Conservation (phyloP, 176 grass and related monocot genomes). For the Lolium multiflorum region DNA sequence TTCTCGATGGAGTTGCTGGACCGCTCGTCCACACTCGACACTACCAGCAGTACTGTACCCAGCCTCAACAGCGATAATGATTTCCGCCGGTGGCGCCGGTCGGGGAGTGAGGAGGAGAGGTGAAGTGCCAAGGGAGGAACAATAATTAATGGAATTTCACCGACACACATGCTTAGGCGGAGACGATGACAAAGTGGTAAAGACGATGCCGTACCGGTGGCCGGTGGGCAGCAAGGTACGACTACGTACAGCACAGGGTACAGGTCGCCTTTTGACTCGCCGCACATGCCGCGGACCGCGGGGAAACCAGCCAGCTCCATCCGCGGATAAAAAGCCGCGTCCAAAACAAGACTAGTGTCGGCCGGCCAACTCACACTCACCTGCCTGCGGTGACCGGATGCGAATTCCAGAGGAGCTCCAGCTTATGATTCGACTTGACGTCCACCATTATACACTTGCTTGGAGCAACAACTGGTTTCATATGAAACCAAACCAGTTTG, state of each 20-base stretch:
- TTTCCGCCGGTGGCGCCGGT: not conserved
- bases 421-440: not conserved
- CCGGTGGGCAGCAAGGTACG: constrained; percentile 19
- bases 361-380: not conserved
- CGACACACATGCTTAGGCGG: constrained; percentile 33
- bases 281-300: constrained; percentile 57
- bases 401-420: not conserved
- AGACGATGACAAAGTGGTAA: not conserved
- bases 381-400: not conserved
- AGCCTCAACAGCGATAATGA: not conserved
- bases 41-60: not conserved
- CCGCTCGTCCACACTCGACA: not conserved
- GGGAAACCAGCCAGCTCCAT: constrained; percentile 58
- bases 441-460: not conserved
- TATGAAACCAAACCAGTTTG: not conserved
- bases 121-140: not conserved
- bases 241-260: not conserved
- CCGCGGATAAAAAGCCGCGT: constrained; percentile 37
- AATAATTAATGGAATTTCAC: not conserved
- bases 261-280: constrained; percentile 41
- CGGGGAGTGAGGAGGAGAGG: not conserved
- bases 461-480: not conserved
- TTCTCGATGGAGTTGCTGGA: constrained; percentile 36
- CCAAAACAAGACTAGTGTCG: constrained; percentile 31
- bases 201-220: constrained; percentile 45